A percentile compares a stretch with the other conserved stretches of the same genome.
These are phyloP conservation scores for Aspergillus sclerotiicarbonarius DNA, from an alignment of 495 filamentous ascomycete species.

Conservation along the genomic window DNA sequence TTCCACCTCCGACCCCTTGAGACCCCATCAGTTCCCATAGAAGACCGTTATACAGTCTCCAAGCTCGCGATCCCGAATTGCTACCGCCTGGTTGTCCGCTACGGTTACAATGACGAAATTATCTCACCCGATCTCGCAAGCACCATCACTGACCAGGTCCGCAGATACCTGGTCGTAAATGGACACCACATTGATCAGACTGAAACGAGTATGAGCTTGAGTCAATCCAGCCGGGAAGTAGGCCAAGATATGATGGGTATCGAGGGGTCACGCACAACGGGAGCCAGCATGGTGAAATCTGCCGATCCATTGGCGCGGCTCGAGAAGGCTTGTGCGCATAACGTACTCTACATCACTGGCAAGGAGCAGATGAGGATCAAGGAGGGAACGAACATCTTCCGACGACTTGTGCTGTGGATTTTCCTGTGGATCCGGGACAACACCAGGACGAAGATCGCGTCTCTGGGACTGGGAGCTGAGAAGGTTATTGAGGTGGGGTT, in stretches of 20 bases:
- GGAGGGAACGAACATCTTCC: constrained; percentile 37
- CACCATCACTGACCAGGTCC: constrained; percentile 59
- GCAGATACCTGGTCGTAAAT: constrained; percentile 30
- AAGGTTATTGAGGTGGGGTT: constrained; percentile 68
- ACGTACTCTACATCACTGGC: constrained; percentile 67
- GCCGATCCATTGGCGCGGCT: constrained; percentile 29
- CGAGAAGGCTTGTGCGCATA: constrained; percentile 56
- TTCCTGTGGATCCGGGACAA: constrained; percentile 74
- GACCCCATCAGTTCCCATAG: constrained; percentile 32
- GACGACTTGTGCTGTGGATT: constrained; percentile 47
- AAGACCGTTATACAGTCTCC: constrained; percentile 48
- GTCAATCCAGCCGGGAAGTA: neutral
- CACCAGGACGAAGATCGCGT: constrained; percentile 60
- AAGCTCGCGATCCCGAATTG: constrained; percentile 53
- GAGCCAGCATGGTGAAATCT: neutral
- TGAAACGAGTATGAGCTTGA: neutral
- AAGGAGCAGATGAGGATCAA: constrained; percentile 68
- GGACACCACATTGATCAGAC: constrained; percentile 30
- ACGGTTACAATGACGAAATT: constrained; percentile 69
- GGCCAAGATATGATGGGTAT: neutral
- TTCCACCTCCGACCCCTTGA: constrained; percentile 62
- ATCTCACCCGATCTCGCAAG: constrained; percentile 59
- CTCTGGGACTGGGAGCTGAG: constrained; percentile 59
- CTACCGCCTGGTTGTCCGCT: constrained; percentile 64
- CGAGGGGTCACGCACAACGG: neutral